Evolutionary conservation across 768 basidiomycete species (phyloP).

Genomic region (Steccherinum ochraceum): DNA sequence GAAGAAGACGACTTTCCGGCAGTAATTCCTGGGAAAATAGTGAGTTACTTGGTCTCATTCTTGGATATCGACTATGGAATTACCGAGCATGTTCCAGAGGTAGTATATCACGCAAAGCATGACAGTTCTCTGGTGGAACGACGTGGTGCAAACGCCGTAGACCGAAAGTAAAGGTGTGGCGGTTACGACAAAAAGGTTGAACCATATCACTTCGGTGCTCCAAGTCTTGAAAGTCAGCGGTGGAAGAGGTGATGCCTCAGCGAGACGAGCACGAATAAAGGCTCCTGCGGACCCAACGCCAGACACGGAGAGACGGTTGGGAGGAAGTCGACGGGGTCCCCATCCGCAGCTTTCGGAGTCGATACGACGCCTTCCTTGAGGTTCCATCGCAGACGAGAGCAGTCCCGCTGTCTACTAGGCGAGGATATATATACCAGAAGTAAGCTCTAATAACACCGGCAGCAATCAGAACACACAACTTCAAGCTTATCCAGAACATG

Average conservation of each 20-base stretch:
- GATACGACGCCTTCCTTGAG: background rate
- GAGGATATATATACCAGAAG: background rate
- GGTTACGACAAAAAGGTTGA: constrained; percentile 54
- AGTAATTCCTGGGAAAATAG: constrained; percentile 4
- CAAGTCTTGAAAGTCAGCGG: background rate
- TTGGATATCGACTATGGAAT: constrained; percentile 56
- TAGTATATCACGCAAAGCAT: constrained; percentile 64
- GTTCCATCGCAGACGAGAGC: background rate
- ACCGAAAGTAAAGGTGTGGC: constrained; percentile 69
- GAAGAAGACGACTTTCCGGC: constrained; percentile 3
- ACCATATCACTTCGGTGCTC: constrained; percentile 8
- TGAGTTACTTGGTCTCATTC: background rate
- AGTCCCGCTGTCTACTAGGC: background rate
- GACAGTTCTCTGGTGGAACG: constrained; percentile 65
- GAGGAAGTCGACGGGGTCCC: background rate
- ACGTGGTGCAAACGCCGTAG: constrained; percentile 62
- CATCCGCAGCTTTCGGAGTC: background rate
- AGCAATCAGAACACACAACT: background rate
- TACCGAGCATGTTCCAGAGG: constrained; percentile 73
- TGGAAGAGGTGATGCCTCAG: background rate
- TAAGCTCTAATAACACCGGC: background rate
- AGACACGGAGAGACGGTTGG: background rate
- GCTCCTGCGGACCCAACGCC: background rate
- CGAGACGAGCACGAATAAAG: background rate
- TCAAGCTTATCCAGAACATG: no score